Base-by-base conservation (phyloP, 2,329 filamentous ascomycete genomes). In the Paraconiothyrium sp. region DNA sequence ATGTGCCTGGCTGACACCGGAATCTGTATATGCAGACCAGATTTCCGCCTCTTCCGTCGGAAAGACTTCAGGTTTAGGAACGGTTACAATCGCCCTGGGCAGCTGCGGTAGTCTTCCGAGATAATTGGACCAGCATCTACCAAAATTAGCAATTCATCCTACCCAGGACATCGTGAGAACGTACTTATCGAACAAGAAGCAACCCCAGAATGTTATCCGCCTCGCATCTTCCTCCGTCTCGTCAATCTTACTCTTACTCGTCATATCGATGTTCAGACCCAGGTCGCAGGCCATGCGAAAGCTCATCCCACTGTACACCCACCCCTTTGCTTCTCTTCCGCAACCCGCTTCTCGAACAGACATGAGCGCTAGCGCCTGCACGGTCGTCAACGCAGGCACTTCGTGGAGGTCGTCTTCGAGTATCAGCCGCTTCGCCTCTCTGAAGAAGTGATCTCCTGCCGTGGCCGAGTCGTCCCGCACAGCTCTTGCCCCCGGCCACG, bases 301-400 rank as follows among this genome's bases (percentile, higher is more conserved):
- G 72, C 92, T 95, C 92, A 99, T 97, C 54, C 95, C 94, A 72
- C 93, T 97, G 78, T 98, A 98, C 3, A 97, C 93, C 95, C 95
- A 99, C 1, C 95, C 95, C 78, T 95, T 97, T 43, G 93, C 93
- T 80, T 98, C 95, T 46, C 94, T 87, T 0, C 92, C 94, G 76
- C 94, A 98, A 0, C 95, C 95, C 2, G 94, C 95, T 81, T 99
- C 95, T 63, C 95, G 86, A 0, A 98, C 94, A 8, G 94, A 97
- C 94, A 99, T 97, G 65, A 98, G 83, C 0, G 93, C 94, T 58
- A 98, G 82, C 0, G 95, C 95, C 80, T 99, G 95, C 0, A 98
- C 93, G 0, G 94, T 98, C 6, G 93, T 92, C 58, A 98, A 83
- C 55, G 89, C 89, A 1, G 95, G 92, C 68, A 92, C 94, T 74